Evolutionary conservation across 139 green algal species (phyloP), one percentile per base, ranked within the genome.

Genomic region (Chlamydomonas sphaeroides): DNA sequence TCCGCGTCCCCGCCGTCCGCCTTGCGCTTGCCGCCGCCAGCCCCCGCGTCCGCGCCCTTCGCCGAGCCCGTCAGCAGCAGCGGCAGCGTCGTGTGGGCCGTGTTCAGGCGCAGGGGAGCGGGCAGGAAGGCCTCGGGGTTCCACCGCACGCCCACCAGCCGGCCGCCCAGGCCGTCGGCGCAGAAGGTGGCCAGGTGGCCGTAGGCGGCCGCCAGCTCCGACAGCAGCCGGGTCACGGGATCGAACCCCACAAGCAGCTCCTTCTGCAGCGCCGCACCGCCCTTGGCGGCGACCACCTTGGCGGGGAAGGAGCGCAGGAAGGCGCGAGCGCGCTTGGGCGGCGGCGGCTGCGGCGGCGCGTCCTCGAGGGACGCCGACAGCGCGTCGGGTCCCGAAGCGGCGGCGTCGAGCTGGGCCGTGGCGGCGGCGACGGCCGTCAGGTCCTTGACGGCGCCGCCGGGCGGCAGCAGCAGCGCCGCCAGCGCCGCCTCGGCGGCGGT

Each of bases 161-260:
- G 75, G 1, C 91, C 92, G 15, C 93, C 91, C 8, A 83, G 35
- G 5, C 39, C 51, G 71, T 97, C 93, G 5, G 84, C 85, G 61
- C 89, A 95, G 30, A 94, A 89, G 7, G 79, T 84, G 0, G 89
- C 94, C 35, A 95, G 48, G 62, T 89, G 74, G n/a, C 86, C 90
- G 36, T 90, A 93, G 0, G 85, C 79, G 41, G 76, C 51, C 53
- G 89, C 66, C 57, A 95, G 87, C 39, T 80, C 28, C 30, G n/a
- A 17, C 14, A 92, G 38, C 30, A 91, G 90, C 26, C 83, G 61
- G 0, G 42, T n/a, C 30, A 96, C 73, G 1, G 94, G 93, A 59
- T 96, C 89, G 42, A 97, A 95, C 28, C 93, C 93, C 10, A 97
- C 87, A 65, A 97, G 91, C 79, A 97, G 85, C 80, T 97, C 92